phyloP scores from a whole-genome alignment of 1,284 basidiomycete genomes.

The Sanghuangporus weigelae region DNA sequence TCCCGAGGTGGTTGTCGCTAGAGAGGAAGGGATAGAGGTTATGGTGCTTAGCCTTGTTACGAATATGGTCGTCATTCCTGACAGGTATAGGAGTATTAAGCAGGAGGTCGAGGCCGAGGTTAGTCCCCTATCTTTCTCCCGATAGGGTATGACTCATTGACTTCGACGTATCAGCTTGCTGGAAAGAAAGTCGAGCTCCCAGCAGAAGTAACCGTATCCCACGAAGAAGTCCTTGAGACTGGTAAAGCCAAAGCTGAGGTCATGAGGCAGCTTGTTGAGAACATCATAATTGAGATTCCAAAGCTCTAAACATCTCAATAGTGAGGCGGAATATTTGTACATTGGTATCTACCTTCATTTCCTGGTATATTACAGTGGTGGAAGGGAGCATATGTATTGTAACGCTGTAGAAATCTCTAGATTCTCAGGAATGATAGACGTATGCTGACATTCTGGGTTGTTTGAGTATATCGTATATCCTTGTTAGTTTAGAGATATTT shows the following conservation, averaged over 20 bases:
- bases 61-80: slow-evolving; percentile 74
- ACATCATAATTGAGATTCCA: slow-evolving; percentile 36
- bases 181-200: slow-evolving; percentile 46
- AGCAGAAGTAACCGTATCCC: slow-evolving; percentile 55
- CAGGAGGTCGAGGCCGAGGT: slow-evolving; percentile 75
- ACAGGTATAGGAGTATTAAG: slow-evolving; percentile 61
- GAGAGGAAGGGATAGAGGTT: slow-evolving; percentile 68
- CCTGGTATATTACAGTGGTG: too few relatives aligned
- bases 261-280: slow-evolving; percentile 62
- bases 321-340: too few relatives aligned
- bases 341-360: background rate
- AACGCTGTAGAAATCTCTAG: too few relatives aligned
- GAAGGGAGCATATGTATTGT: too few relatives aligned
- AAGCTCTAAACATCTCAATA: background rate
- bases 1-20: slow-evolving; percentile 82
- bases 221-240: slow-evolving; percentile 75
- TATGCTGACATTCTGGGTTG: too few relatives aligned
- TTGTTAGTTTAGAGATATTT: too few relatives aligned
- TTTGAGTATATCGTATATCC: too few relatives aligned
- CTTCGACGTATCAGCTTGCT: slow-evolving; percentile 42
- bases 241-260: slow-evolving; percentile 65
- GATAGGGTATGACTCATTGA: background rate
- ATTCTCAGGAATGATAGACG: too few relatives aligned
- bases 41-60: slow-evolving; percentile 78
- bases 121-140: slow-evolving; percentile 20